Evolutionary conservation across 352 stramenopile genomes (phyloP), one percentile per base, ranked within the genome.

Genomic region (Elongisporangium undulatum): DNA sequence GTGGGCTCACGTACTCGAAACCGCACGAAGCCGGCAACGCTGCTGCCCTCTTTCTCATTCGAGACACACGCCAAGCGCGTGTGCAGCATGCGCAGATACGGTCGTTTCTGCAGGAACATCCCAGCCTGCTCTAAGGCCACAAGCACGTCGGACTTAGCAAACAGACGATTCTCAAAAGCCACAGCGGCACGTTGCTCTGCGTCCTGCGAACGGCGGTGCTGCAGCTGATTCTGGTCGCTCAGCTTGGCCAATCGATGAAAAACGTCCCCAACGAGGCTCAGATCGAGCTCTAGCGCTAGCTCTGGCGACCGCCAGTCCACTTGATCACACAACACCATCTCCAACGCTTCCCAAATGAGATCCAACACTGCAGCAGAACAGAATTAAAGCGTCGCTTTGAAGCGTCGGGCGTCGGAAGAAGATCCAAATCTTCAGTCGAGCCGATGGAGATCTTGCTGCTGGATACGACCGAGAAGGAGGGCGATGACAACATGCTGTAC

Each of bases 401-500:
- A 41, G 29, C 29, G 29, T 2, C 29, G 63, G 64, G 2, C 34
- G 52, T 6, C 48, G 10, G 2, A 20, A n/a, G 1, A 39, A 20
- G 58, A 38, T 51, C 61, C 39, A 17, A 60, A 65, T 56, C 48
- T 61, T 61, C 22, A 17, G 49, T 64, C 29, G 39, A 53, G 9
- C 55, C 51, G 22, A 84, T 87, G 68, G 72, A 84, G 59, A 54
- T 87, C 29, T 49, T 89, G 55, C 53, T 89, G 48, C 67, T 91
- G 19, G 77, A 87, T 55, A 89, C 79, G 61, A 78, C 67, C 0
- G 71, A 89, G 65, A 80, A 79, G 22, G 82, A 91, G 62, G 82
- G 79, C 23, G 75, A 91, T 61, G 79, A 87, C 68, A 91, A 89
- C 41, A 63, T 61, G 20, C 68, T 91, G 21, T 77, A 87, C 52